Evolutionary conservation across 257 asterid genomes (phyloP).

Genomic region (Capsicum baccatum): DNA sequence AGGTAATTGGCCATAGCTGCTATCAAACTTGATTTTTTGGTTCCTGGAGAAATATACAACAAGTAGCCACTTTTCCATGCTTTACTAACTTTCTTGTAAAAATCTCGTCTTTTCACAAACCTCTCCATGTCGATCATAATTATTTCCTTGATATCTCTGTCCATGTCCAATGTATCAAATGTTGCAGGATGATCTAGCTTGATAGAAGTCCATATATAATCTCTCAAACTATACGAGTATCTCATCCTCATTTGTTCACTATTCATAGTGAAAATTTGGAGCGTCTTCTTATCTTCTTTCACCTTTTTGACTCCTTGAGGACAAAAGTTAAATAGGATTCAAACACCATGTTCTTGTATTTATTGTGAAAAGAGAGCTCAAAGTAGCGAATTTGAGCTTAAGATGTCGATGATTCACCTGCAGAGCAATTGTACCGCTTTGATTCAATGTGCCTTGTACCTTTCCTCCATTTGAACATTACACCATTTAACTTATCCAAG

Average conservation of each 20-base stretch:
- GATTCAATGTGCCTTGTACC: slow-evolving; percentile 39
- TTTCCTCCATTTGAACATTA: slow-evolving; percentile 48
- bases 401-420: slow-evolving; percentile 30
- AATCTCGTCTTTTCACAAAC: slow-evolving; percentile 49
- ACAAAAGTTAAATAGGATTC: slow-evolving; percentile 50
- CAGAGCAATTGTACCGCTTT: slow-evolving; percentile 21
- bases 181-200: slow-evolving; percentile 61
- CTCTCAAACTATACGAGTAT: slow-evolving; percentile 34
- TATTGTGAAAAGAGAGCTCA: slow-evolving; percentile 48
- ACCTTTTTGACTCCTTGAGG: slow-evolving; percentile 35
- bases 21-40: slow-evolving; percentile 6
- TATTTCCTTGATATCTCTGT: slow-evolving; percentile 45
- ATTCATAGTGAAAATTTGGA: slow-evolving; percentile 44
- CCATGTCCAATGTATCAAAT: slow-evolving; percentile 55
- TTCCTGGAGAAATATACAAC: too few species aligned
- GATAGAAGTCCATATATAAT: slow-evolving; percentile 45
- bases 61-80: slow-evolving; percentile 47
- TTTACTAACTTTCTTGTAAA: slow-evolving; percentile 54
- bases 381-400: slow-evolving; percentile 36
- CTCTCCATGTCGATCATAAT: slow-evolving; percentile 53
- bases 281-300: slow-evolving; percentile 45
- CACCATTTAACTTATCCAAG: slow-evolving; percentile 44
- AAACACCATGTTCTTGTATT: slow-evolving; percentile 40
- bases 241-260: slow-evolving; percentile 34
- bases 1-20: slow-evolving; percentile 66